Conservation (phyloP, 129 eudicot genomes). For the Flaveria ramosissima region DNA sequence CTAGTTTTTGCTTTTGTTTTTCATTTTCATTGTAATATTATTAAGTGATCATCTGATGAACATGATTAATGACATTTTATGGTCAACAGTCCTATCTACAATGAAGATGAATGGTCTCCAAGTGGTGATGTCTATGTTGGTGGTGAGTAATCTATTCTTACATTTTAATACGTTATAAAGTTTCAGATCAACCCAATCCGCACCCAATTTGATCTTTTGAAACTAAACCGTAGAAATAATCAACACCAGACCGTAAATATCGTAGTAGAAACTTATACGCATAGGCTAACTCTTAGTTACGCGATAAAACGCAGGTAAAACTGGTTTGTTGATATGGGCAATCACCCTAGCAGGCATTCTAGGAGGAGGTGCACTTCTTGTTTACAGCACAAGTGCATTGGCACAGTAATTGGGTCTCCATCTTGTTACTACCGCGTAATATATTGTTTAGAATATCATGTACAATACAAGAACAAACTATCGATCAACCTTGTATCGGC, state of each 20-base stretch:
- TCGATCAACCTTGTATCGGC: background rate
- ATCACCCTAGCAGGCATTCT: conserved; percentile 79
- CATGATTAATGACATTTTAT: background rate
- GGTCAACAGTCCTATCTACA: conserved; percentile 68
- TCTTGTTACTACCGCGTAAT: background rate
- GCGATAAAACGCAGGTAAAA: conserved; percentile 13
- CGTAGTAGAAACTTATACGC: too few relatives aligned
- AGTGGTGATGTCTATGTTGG: conserved; percentile 83
- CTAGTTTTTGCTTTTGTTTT: background rate
- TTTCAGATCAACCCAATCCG: too few relatives aligned
- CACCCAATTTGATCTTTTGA: too few relatives aligned
- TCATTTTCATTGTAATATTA: background rate
- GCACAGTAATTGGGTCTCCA: conserved; percentile 50
- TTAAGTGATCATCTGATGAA: background rate
- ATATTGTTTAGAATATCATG: background rate
- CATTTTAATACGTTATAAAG: too few relatives aligned
- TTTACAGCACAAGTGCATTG: conserved; percentile 97
- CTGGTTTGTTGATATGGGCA: conserved; percentile 92
- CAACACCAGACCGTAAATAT: background rate
- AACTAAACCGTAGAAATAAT: too few relatives aligned
- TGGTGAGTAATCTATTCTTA: conserved; percentile 42
- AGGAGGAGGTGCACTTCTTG: conserved; percentile 94
- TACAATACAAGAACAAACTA: background rate
- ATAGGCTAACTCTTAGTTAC: background rate
- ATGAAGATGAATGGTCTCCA: conserved; percentile 75